Evolutionary conservation across 2,329 filamentous ascomycete genomes (phyloP), one percentile per base, ranked within the genome.

Genomic region (Colletotrichum tanaceti): DNA sequence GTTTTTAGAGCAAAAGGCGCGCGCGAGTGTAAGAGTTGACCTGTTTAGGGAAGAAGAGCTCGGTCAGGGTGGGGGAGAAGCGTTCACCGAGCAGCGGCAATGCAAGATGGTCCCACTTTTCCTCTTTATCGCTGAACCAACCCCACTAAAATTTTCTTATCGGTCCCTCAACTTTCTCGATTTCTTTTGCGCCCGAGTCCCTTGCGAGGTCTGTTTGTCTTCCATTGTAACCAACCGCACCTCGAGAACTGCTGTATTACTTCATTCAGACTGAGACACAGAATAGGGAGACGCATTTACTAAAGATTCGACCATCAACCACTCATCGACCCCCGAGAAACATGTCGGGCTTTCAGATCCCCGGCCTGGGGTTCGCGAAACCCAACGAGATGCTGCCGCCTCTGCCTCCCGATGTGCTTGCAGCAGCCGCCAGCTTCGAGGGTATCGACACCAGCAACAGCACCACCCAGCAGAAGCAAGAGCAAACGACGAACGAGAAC

Each of bases 271-370:
- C 6, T 39, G 41, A 16, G 18, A 10, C 14, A 20, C 18, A 13
- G 38, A 10, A 20, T 5, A n/a, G 1, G 13, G n/a, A 5, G 4
- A 24, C 4, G 35, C 22, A n/a, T 2, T 13, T 16, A 6, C 5
- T 4, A 18, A n/a, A 16, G 4, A 43, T 7, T 6, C 22, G 22
- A 22, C 32, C 32, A 6, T 3, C 4, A 16, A 35, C 10, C n/a
- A 3, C 1, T 11, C 10, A 4, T 2, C 11, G 24, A 2, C 18
- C 32, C 0, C 58, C 44, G 20, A 24, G 41, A 49, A 9, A 9
- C 11, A 83, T 82, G 81, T 78, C 81, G 32, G 79, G 79, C 62
- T 82, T 83, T 41, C 79, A 81, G 64, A 83, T 83, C 41, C 81
- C 81, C 38, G 81, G 81, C 61, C 74, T 83, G 18, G 81, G 81